phyloP scores from a whole-genome alignment of 768 basidiomycete genomes.

The Suillus plorans region DNA sequence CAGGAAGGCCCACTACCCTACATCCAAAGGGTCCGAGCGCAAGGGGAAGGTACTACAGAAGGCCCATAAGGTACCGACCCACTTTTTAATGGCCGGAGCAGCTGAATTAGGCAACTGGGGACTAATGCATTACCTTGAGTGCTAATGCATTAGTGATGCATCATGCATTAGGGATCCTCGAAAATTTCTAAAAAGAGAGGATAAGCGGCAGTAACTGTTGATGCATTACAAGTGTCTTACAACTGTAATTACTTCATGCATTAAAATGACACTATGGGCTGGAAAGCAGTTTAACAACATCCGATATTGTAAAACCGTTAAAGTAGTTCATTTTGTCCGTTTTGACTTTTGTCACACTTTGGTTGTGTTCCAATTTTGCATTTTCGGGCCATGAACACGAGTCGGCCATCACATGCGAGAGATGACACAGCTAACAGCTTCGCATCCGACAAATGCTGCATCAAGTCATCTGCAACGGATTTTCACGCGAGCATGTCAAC shows the following conservation, averaged over 20 bases:
- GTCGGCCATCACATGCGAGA: no score
- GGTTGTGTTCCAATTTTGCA: no score
- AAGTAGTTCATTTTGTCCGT: no score
- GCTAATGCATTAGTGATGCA: neutral
- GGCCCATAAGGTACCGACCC: neutral
- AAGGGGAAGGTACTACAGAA: neutral
- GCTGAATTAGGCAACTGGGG: neutral
- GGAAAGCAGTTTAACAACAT: no score
- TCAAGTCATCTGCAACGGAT: no score
- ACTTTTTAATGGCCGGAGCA: neutral
- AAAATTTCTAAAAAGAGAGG: neutral
- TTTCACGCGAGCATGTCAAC: no score
- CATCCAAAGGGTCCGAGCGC: neutral
- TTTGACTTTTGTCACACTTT: no score
- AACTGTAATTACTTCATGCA: neutral
- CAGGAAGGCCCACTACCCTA: neutral
- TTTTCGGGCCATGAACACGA: no score
- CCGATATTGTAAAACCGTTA: no score
- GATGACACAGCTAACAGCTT: no score
- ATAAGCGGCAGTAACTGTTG: neutral
- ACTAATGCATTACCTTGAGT: neutral
- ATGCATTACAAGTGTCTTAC: slow-evolving; percentile 1
- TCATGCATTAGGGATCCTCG: neutral
- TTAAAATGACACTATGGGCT: neutral
- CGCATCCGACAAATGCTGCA: no score